Base-by-base conservation (phyloP, 148 eudicot species). In the Rhododendron molle region DNA sequence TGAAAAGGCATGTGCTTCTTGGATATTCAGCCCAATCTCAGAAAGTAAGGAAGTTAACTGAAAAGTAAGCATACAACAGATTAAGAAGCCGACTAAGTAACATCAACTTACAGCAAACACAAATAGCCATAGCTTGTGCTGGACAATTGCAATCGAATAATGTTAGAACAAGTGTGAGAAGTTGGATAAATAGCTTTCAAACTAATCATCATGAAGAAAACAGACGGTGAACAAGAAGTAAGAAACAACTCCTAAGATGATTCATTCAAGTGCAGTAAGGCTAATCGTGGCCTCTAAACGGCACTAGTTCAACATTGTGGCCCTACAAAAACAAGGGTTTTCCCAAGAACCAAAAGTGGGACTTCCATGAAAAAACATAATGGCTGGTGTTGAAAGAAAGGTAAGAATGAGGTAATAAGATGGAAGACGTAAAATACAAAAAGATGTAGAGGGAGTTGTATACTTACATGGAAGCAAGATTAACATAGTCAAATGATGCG, bases 1-100 rank as follows among this genome's bases (percentile, higher is more conserved):
- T 83, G 93, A 93, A 86, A 91, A 91, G 34, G 95, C 95, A 86
- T 93, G 95, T 85, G 91, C 93, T 90, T 93, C 95, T 87, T 90
- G 92, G 62, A 93, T 93, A 89, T 93, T 90, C 88, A 93, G 90
- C 84, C 90, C 91, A 88, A 91, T 84, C 87, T 93, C 95, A 86
- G 93, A 89, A 76, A 93, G 87, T 5, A 93, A 85, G 76, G 91
- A 88, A 85, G 92, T 93, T 79, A 93, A 89, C 95, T 93, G 91
- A 3, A 89, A 83, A 84, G 38, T 69, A 14, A 80, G 83, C 67
- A 87, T 83, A 87, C 32, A 78, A 16, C 47, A 52, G 26, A 58
- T 78, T 83, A 16, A 86, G 76, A 72, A 20, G 76, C 52, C 9
- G 16, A 54, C 30, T 5, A 36, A 74, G 73, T 78, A 52, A 60